Evolutionary conservation across 1,284 basidiomycete genomes (phyloP), one percentile per base, ranked within the genome.

Genomic region (Rhodotorula sp.): DNA sequence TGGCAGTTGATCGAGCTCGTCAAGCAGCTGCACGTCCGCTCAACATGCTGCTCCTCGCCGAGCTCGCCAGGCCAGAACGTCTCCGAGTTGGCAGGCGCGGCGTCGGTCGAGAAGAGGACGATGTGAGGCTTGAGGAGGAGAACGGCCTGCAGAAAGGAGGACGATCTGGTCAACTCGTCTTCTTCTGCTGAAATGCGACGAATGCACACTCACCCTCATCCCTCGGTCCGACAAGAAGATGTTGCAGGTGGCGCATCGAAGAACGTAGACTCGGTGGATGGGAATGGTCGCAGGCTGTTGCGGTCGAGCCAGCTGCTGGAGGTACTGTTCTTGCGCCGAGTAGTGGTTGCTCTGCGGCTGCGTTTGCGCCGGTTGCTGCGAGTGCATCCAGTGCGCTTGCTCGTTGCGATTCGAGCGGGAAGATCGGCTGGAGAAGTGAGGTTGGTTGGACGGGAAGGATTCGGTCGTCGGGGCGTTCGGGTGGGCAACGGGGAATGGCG

Each of bases 81-180:
- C 7, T 77, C 89, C 78, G 89, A 90, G 76, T 91, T 91, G 71
- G 86, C 81, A 0, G 91, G 91, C 52, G 89, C 82, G 22, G 89
- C 89, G 78, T 93, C 91, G 59, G 89, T 90, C 22, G 89, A 91
- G 80, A 87, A 94, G 56, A 93, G 86, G 28, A 90, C 86, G 72
- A 93, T 88, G 71, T 88, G 88, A 6, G 91, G 91, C 72, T 88
- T 86, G 69, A 93, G 84, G 40, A 93, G 83, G 24, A 93, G 84
- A 50, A 92, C 90, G 55, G 90, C 91, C 89, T 91, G 77, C 16
- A 9, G 18, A 20, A 26, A 50, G 31, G 24, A 8, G 18, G 57
- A 44, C 20, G 20, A 9, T 11, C 15, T 24, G 22, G 44, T 62
- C 37, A 56, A 53, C 18, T 34, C 47, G 60, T 16, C 4, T 47